Percentiles rank a stretch among this genome's conserved stretches.
Evolutionary conservation across 805 yeast species (phyloP).

Genomic region (Metschnikowia cubensis): DNA sequence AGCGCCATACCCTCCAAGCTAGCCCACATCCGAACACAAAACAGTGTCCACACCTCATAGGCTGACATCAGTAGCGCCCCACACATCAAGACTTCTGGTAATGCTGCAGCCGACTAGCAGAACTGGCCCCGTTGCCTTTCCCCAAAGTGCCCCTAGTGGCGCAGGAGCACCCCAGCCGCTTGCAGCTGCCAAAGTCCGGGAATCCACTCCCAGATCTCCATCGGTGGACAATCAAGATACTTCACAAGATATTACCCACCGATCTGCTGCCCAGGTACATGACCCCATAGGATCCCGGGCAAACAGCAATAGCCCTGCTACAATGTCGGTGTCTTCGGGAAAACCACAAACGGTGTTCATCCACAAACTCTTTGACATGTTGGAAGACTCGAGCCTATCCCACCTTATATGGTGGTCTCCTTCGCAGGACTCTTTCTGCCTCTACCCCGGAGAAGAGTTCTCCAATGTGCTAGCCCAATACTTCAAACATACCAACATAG

Average conservation of each 20-base stretch:
- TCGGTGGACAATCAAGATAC: conserved; percentile 1
- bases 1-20: not conserved
- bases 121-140: conserved; percentile 2
- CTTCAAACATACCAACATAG: conserved; percentile 44
- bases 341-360: conserved; percentile 57
- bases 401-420: conserved; percentile 87
- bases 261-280: not conserved
- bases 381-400: conserved; percentile 67
- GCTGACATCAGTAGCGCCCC: not conserved
- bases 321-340: conserved; percentile 13
- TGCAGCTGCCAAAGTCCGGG: conserved; percentile 1
- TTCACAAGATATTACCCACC: conserved; percentile 1
- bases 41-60: not conserved
- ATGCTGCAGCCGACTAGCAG: conserved; percentile 5
- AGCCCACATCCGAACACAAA: not conserved
- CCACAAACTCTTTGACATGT: conserved; percentile 86
- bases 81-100: not conserved
- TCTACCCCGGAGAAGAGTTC: conserved; percentile 85
- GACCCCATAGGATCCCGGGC: conserved; percentile 6
- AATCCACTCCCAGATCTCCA: conserved; percentile 3
- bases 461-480: conserved; percentile 64
- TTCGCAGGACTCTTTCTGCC: conserved; percentile 64
- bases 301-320: conserved; percentile 10
- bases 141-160: conserved; percentile 1
- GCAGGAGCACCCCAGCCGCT: not conserved